Base-by-base conservation (phyloP, 2,329 filamentous ascomycete genomes). In the Cladophialophora psammophila region DNA sequence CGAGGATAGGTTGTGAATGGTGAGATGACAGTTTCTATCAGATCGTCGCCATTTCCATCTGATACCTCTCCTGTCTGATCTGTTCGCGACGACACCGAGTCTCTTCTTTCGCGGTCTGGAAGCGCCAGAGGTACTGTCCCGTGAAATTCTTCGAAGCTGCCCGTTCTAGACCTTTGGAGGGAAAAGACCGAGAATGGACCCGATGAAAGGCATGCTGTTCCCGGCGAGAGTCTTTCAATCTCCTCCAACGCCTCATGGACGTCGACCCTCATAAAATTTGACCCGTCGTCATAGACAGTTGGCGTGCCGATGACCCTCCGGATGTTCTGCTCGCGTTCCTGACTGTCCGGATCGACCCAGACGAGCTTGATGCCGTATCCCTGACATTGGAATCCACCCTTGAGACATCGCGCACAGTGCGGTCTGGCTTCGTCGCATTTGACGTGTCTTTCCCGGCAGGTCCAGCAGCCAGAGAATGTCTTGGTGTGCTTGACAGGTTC, bases 341-440 rank as follows among this genome's bases (percentile, higher is more conserved):
- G 65, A 45, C 63, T 68, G 57, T 68, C 42, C 20, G 63, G 60
- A 52, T 70, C 66, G 32, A 67, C 40, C 68, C 68, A 70, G n/a
- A 70, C 68, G 9, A 70, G 60, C 57, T 63, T 68, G 35, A 70
- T 68, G 36, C 68, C 68, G 63, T 76, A 76, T 34, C 75, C 74
- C 59, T 75, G 73, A 58, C 74, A 76, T 57, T 69, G 66, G 55
- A 75, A 73, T 31, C 75, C 74, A 10, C 74, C 75, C 40, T 72
- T 75, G 31, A 72, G 62, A 63, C 75, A 76, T 52, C 71, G 61
- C 18, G 60, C 34, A 66, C 74, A 76, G 35, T 53, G 64, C 9
- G 75, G 75, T 2, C 70, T 72, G 9, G 61, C 66, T 60, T 76
- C 74, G 55, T 73, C 74, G 54, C 75, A 76, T 62, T 76, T 76